These are phyloP conservation scores for Rhodotorula sp. DNA, from an alignment of 1,284 basidiomycete genomes.

Conservation along the genomic window DNA sequence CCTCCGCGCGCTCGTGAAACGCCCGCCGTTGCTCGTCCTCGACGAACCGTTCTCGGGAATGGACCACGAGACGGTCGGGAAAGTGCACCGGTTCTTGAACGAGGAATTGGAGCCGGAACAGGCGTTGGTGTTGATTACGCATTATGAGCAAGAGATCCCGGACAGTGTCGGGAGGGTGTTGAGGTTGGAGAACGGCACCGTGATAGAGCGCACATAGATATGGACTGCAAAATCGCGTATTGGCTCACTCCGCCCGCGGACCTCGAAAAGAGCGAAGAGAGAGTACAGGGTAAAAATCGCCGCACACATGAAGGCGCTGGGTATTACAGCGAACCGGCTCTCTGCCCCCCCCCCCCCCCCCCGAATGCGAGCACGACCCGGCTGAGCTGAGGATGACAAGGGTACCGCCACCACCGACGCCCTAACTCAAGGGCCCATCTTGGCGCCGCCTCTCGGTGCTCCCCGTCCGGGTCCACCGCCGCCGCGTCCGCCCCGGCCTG, in stretches of 20 bases:
- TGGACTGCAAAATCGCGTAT: not conserved
- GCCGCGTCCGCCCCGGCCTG: not conserved
- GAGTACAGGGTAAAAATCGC: too few relatives aligned
- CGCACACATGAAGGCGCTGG: too few relatives aligned
- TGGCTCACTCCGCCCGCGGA: too few relatives aligned
- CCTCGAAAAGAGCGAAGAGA: too few relatives aligned
- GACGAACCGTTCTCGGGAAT: slow-evolving; percentile 91
- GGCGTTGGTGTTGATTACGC: slow-evolving; percentile 77
- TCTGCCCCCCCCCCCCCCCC: too few relatives aligned
- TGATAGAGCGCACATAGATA: slow-evolving; percentile 19
- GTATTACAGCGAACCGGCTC: too few relatives aligned
- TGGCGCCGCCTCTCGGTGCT: slow-evolving; percentile 1
- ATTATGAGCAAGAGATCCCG: slow-evolving; percentile 80
- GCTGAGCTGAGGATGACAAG: not conserved
- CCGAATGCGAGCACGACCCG: too few relatives aligned
- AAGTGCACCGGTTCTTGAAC: slow-evolving; percentile 63
- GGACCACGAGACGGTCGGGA: slow-evolving; percentile 70
- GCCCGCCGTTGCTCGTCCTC: slow-evolving; percentile 68
- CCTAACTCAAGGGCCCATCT: not conserved
- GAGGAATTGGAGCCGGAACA: slow-evolving; percentile 60
- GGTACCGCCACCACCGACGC: not conserved
- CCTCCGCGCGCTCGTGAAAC: slow-evolving; percentile 72
- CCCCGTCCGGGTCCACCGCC: slow-evolving; percentile 5
- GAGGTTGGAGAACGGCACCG: slow-evolving; percentile 25
- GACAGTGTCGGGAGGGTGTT: slow-evolving; percentile 24